Evolutionary conservation across 768 basidiomycete species (phyloP), one percentile per base, ranked within the genome.

Genomic region (Udeniomyces megalosporus): DNA sequence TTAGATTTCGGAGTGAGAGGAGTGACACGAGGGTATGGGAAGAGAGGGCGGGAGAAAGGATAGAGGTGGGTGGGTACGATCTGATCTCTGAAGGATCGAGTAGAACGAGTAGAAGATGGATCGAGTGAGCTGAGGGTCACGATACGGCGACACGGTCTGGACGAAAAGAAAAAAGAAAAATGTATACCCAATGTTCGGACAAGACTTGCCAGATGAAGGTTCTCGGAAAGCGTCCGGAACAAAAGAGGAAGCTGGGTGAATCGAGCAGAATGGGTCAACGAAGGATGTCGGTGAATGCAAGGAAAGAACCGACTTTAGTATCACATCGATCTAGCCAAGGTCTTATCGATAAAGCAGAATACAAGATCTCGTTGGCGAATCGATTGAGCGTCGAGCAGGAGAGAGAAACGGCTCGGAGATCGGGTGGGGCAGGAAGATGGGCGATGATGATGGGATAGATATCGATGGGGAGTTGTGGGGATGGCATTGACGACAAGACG

Each of bases 21-120:
- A 63, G 50, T 15, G 62, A 35, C 11, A 58, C 49, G 28, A 63
- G 42, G 2, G 62, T 63, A 1, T 49, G 15, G 2, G 62, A 58
- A 4, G 49, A 24, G 49, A 63, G 38, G 20, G 31, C 6, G 28
- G 32, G 17, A 24, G 55, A 26, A 38, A 58, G 20, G 49, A 49
- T 53, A 20, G 22, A 17, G n/a, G 56, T 55, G 0, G 57, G 62
- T 1, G 62, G 62, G 32, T 63, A 63, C 0, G 62, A 63, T 0
- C 62, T 55, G 35, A 63, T 44, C 34, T 63, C 62, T 51, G 34
- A 15, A 4, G 15, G 38, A 8, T 42, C 38, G 17, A 42, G 38
- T 42, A 17, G 22, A 6, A 52, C 28, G 31, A 24, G 22, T 26
- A 26, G 24, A 28, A 24, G 26, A 8, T 8, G 15, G 24, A 26